Conservation (phyloP, 1,139 yeast genomes). For the Magnusiomyces fungicola region DNA sequence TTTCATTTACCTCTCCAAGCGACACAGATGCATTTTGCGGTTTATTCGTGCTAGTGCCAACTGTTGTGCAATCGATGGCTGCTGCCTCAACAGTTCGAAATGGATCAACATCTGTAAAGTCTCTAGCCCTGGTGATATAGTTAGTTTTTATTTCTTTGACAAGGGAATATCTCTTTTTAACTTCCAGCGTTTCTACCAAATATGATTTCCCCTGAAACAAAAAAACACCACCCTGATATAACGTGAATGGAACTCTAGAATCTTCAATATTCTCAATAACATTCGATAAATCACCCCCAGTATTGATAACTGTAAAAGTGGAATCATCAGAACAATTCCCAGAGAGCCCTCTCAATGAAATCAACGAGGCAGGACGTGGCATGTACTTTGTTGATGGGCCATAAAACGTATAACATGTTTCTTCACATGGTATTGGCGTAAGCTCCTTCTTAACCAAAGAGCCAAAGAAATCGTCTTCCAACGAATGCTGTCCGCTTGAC, state of each 20-base stretch:
- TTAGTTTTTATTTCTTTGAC: slow-evolving; percentile 86
- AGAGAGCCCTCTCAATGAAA: slow-evolving; percentile 30
- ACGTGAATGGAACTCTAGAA: slow-evolving; percentile 77
- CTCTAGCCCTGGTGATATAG: slow-evolving; percentile 88
- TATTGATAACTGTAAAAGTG: slow-evolving; percentile 78
- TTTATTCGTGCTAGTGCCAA: not conserved
- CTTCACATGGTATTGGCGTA: slow-evolving; percentile 13
- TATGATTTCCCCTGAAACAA: slow-evolving; percentile 91
- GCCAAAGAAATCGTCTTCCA: not conserved
- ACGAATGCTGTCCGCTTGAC: not conserved
- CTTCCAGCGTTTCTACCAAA: slow-evolving; percentile 73
- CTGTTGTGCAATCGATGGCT: not conserved
- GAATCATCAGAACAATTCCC: slow-evolving; percentile 47
- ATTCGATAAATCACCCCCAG: slow-evolving; percentile 62
- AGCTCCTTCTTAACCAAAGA: slow-evolving; percentile 16
- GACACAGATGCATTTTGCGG: not conserved
- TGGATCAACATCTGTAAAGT: slow-evolving; percentile 90
- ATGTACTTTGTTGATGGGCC: slow-evolving; percentile 42
- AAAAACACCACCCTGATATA: slow-evolving; percentile 93
- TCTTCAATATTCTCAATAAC: slow-evolving; percentile 90
- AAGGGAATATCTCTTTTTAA: slow-evolving; percentile 57
- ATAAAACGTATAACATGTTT: slow-evolving; percentile 17
- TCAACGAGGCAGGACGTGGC: slow-evolving; percentile 79
- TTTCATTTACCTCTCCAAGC: not conserved
- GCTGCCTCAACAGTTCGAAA: slow-evolving; percentile 45